Percentiles rank a stretch among this genome's conserved stretches.
These are phyloP conservation scores for Aspergillus arachidicola DNA, from an alignment of 2,329 filamentous ascomycete genomes.

Conservation along the genomic window DNA sequence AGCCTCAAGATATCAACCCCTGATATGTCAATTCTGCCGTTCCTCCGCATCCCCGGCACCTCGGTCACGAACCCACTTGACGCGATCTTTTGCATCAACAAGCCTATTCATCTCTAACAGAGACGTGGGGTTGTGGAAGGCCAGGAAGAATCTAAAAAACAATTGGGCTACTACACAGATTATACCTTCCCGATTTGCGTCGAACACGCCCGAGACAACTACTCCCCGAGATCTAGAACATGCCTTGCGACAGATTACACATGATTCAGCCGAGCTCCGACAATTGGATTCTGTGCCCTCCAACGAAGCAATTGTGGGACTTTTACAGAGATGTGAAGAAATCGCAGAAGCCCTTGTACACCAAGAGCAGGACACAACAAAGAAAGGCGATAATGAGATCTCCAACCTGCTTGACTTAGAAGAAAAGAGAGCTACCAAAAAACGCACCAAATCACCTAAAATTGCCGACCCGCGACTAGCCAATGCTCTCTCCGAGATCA, in stretches of 20 bases:
- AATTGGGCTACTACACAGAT: conserved; percentile 7
- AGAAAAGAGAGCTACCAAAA: conserved; percentile 35
- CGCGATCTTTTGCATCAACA: conserved; percentile 23
- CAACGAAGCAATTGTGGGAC: conserved; percentile 36
- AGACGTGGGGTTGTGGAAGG: conserved; percentile 21
- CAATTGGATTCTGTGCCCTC: conserved; percentile 34
- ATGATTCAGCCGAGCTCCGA: conserved; percentile 32
- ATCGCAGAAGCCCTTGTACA: conserved; percentile 35
- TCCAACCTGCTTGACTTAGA: conserved; percentile 46
- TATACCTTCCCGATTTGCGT: conserved; percentile 22
- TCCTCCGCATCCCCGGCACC: conserved; percentile 29
- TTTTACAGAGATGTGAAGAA: conserved; percentile 39
- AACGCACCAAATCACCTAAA: conserved; percentile 25
- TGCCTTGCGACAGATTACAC: conserved; percentile 34
- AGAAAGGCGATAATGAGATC: conserved; percentile 38
- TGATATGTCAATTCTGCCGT: conserved; percentile 44
- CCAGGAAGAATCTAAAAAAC: conserved; percentile 15
- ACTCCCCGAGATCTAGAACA: conserved; percentile 20
- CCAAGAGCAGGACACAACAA: conserved; percentile 25
- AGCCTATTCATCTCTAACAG: conserved; percentile 13
- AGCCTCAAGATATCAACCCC: conserved; percentile 25
- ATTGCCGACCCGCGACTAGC: conserved; percentile 40
- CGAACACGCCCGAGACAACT: conserved; percentile 15
- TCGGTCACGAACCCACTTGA: conserved; percentile 22
- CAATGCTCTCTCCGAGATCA: conserved; percentile 54